A percentile compares a stretch with the other conserved stretches of the same genome.
Conservation (phyloP, 352 stramenopile genomes). For the Phytophthora vignae region DNA sequence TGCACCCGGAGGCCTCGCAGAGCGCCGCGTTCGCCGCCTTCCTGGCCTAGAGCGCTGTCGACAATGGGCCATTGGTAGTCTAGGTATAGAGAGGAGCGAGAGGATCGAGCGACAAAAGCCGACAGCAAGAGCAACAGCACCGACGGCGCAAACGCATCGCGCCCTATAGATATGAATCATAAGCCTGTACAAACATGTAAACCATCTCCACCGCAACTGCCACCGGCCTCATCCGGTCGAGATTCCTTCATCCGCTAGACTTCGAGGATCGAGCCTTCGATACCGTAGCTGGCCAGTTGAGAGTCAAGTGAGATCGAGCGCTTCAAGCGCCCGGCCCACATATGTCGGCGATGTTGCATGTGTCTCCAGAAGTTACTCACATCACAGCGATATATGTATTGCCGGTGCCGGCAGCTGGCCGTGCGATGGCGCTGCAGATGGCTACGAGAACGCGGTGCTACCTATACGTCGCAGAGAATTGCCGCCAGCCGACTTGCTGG, state of each 20-base stretch:
- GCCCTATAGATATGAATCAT: conserved; percentile 34
- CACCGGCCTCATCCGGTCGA: conserved; percentile 8
- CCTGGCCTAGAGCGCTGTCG: conserved; percentile 38
- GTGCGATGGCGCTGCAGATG: conserved; percentile 27
- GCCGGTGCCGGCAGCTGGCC: conserved; percentile 12
- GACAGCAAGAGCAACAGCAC: conserved; percentile 9
- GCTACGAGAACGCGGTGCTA: conserved; percentile 19
- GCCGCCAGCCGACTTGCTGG: conserved; percentile 33
- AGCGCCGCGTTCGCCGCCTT: conserved; percentile 59
- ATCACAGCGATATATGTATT: neutral
- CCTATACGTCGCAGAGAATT: conserved; percentile 16
- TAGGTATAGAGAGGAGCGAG: conserved; percentile 18
- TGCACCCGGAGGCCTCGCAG: conserved; percentile 53
- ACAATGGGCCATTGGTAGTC: conserved; percentile 31
- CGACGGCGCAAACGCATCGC: neutral
- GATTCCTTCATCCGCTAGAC: neutral
- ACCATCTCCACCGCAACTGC: neutral
- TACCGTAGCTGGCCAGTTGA: neutral
- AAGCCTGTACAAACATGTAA: conserved; percentile 37
- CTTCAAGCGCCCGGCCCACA: neutral
- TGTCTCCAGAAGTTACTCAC: conserved; percentile 30
- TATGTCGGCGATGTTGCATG: conserved; percentile 1
- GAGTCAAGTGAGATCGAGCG: conserved; percentile 4
- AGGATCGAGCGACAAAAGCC: neutral
- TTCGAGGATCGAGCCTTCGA: too few relatives aligned